Conservation (phyloP, 768 basidiomycete genomes). For the Floccularia luteovirens region DNA sequence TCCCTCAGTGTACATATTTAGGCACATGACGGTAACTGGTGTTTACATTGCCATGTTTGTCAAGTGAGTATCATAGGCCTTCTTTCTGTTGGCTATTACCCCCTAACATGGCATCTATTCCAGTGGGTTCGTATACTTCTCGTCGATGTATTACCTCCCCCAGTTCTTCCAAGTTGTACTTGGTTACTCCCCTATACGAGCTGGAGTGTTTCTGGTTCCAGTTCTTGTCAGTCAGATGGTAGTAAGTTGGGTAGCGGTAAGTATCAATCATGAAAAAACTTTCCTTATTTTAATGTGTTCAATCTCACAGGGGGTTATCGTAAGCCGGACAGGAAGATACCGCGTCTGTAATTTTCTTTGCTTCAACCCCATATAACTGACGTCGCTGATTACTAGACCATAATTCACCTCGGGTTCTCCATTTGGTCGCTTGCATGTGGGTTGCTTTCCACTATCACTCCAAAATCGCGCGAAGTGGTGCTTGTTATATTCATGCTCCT, state of each 20-base stretch:
- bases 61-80: no score
- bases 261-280: slow-evolving; percentile 9
- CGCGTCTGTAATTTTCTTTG: slow-evolving; percentile 22
- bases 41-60: slow-evolving; percentile 67
- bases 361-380: neutral
- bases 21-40: slow-evolving; percentile 54
- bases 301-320: slow-evolving; percentile 43
- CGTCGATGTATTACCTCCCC: slow-evolving; percentile 64
- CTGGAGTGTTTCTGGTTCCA: slow-evolving; percentile 56
- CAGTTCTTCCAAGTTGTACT: slow-evolving; percentile 70
- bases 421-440: slow-evolving; percentile 69
- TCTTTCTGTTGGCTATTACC: neutral
- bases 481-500: slow-evolving; percentile 57
- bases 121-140: slow-evolving; percentile 57
- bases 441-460: slow-evolving; percentile 55
- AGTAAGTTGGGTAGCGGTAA: slow-evolving; percentile 45
- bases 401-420: slow-evolving; percentile 55
- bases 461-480: slow-evolving; percentile 35
- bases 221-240: slow-evolving; percentile 59
- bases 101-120: neutral
- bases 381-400: slow-evolving; percentile 27
- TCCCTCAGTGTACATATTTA: slow-evolving; percentile 64
- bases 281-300: neutral
- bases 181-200: slow-evolving; percentile 56
- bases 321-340: slow-evolving; percentile 61